Evolutionary conservation across 768 basidiomycete genomes (phyloP), one percentile per base, ranked within the genome.

Genomic region (Russula olivacea): DNA sequence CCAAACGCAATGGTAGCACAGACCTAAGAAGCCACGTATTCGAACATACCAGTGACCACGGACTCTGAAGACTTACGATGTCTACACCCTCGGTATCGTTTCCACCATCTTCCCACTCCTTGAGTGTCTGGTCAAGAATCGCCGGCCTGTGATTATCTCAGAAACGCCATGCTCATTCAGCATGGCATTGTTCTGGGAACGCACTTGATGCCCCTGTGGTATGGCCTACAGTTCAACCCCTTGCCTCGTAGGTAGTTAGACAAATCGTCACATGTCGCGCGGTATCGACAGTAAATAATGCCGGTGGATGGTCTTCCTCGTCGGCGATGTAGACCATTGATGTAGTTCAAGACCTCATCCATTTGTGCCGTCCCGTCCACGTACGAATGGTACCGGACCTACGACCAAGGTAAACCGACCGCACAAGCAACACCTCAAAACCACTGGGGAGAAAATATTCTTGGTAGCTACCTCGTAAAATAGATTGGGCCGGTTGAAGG

Each of bases 1-100:
- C 91, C 91, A 68, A 93, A 93, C 5, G 91, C 91, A 55, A 93
- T 82, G 0, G 89, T 90, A 11, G 88, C 88, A 28, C 88, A 84
- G 48, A 89, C 86, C 86, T 88, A 47, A 14, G 40, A 36, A 36
- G 15, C 32, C 53, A 23, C n/a, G 9, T 28, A 41, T 21, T 30
- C 14, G 6, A 30, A 38, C 17, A 15, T 5, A 28, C 21, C n/a
- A 25, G 21, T 15, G 28, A 36, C 14, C 11, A 17, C 11, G n/a
- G 23, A 28, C n/a, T 32, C 15, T 15, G 38, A 50, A 2, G 12
- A 72, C 85, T 63, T 65, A 87, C 88, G 25, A 91, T 79, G 60
- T 91, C 88, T 3, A 87, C 77, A 25, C 79, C 81, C 21, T 78
- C 80, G 23, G 77, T 76, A 12, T 80, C 83, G 7, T 72, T 68